Evolutionary conservation across 768 basidiomycete species (phyloP).

Genomic region (Auricularia heimuer): DNA sequence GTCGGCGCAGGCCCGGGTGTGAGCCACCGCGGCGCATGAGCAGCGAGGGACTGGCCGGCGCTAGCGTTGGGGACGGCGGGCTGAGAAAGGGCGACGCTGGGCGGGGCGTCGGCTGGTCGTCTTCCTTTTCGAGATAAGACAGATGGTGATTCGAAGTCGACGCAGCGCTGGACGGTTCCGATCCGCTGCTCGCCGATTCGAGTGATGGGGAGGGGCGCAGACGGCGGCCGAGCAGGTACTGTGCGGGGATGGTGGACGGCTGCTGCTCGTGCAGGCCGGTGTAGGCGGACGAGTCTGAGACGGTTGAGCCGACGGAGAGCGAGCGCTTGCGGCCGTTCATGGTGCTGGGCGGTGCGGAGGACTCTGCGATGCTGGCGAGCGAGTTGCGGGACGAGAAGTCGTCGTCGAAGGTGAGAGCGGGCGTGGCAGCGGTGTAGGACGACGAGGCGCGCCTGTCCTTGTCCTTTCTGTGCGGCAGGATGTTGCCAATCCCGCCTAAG

Average conservation of each 20-base stretch:
- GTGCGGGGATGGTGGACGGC: background rate
- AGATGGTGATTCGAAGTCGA: background rate
- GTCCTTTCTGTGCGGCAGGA: background rate
- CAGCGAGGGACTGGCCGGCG: background rate
- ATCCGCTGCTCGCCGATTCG: background rate
- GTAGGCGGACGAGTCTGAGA: background rate
- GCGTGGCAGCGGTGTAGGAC: background rate
- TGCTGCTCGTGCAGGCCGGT: background rate
- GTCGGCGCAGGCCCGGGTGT: background rate
- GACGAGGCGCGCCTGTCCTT: background rate
- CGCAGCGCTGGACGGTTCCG: background rate
- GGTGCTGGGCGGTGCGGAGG: background rate
- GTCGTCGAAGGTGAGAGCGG: background rate
- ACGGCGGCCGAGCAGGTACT: background rate
- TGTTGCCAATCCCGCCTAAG: background rate
- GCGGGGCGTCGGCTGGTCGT: background rate
- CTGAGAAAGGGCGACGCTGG: background rate
- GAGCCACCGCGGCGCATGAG: background rate
- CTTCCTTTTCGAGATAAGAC: background rate
- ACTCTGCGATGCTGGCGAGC: background rate
- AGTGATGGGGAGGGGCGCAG: background rate
- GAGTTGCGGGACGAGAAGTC: background rate
- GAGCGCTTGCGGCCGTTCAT: background rate
- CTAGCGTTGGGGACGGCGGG: background rate
- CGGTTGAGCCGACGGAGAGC: conserved; percentile 1